Evolutionary conservation across 1,284 basidiomycete genomes (phyloP), one percentile per base, ranked within the genome.

Genomic region (Sporisorium sorghi): DNA sequence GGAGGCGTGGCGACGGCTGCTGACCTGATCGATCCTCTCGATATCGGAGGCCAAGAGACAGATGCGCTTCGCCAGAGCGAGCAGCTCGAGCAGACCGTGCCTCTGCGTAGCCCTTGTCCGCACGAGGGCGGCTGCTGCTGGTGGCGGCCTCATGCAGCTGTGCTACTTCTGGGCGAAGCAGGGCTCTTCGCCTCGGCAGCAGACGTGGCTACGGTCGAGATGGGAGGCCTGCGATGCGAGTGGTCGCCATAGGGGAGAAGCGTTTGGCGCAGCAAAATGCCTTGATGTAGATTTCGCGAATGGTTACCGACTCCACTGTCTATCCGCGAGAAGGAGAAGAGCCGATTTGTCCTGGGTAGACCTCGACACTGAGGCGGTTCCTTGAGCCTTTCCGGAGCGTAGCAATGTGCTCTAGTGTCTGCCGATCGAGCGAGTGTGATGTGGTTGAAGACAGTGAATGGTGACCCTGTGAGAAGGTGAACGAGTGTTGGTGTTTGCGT

Each of bases 81-180:
- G 44, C 39, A 68, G 19, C 3, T 54, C 54, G 14, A 58, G 40
- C 9, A 58, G 26, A 5, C 56, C 49, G 24, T 65, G 54, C 9
- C 39, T 44, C 49, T 59, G 67, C 56, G 43, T 37, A 24, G 47
- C 14, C 14, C 32, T 51, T 21, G 67, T 43, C 52, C 57, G 46
- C 39, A 28, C 43, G 21, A 59, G 60, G 49, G 57, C 54, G 23
- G n/a, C n/a, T n/a, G 50, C 21, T 32, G 43, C 11, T 62, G 66
- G 60, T 65, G 61, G 61, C 54, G 58, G 68, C 61, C 68, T 40
- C 68, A 70, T 70, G 40, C 51, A 53, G 49, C 57, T 19, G 44
- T 42, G 46, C 60, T 63, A 35, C 44, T 56, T 46, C 33, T 4
- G 54, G 35, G 56, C 48, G 49, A 57, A 59, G 67, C 52, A 24